Conservation (phyloP, 495 filamentous ascomycete genomes). For the Umbilicaria muhlenbergii region DNA sequence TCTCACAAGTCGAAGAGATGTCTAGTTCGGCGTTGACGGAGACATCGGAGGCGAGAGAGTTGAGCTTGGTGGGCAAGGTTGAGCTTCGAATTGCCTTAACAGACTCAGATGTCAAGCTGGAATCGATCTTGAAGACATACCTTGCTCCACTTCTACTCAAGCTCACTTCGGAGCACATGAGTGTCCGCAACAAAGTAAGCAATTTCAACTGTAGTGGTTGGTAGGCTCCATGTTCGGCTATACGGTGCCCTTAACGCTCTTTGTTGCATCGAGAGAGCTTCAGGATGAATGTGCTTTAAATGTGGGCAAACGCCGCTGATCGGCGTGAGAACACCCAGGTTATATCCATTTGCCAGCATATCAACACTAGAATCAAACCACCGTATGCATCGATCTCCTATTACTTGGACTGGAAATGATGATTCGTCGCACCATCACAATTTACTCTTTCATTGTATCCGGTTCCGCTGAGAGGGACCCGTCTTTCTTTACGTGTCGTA, state of each 20-base stretch:
- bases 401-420: background rate
- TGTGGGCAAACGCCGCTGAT: background rate
- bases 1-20: too few relatives aligned
- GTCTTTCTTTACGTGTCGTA: background rate
- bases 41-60: constrained; percentile 51
- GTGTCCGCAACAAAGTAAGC: constrained; percentile 69
- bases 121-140: constrained; percentile 59
- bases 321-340: constrained; percentile 24
- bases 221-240: background rate
- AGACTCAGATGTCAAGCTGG: constrained; percentile 67
- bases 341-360: constrained; percentile 61
- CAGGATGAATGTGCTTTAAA: background rate
- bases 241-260: background rate
- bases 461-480: constrained; percentile 10
- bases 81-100: constrained; percentile 80
- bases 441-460: background rate
- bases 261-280: background rate
- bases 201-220: background rate
- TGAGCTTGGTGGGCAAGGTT: constrained; percentile 76
- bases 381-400: constrained; percentile 18
- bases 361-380: constrained; percentile 55
- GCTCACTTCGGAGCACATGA: constrained; percentile 58
- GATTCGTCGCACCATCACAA: background rate
- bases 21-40: background rate
- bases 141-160: constrained; percentile 74